These are phyloP conservation scores for Pythium sp. DNA, from an alignment of 352 stramenopile genomes.

Conservation along the genomic window DNA sequence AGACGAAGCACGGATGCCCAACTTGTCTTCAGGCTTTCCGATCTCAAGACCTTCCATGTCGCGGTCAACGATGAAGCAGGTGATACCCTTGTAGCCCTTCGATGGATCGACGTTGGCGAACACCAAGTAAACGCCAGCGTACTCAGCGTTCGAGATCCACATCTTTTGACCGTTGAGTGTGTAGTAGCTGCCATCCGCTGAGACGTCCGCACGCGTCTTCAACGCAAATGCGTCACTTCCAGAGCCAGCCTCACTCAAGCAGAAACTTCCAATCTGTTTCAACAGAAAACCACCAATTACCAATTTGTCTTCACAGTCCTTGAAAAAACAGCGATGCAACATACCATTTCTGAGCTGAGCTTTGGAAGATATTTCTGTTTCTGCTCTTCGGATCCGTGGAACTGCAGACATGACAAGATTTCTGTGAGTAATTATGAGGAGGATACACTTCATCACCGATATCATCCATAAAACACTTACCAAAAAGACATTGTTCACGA, in stretches of 20 bases:
- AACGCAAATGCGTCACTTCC: slow-evolving; percentile 96
- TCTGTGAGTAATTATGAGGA: not conserved
- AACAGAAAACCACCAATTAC: not conserved
- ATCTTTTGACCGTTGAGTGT: slow-evolving; percentile 96
- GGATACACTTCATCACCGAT: not conserved
- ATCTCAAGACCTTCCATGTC: slow-evolving; percentile 91
- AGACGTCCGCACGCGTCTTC: slow-evolving; percentile 89
- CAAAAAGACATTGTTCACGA: slow-evolving; percentile 95
- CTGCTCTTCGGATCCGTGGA: slow-evolving; percentile 71
- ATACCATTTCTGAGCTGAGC: slow-evolving; percentile 76
- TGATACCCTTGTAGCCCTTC: slow-evolving; percentile 97
- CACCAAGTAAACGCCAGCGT: slow-evolving; percentile 95
- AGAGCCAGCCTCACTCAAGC: slow-evolving; percentile 91
- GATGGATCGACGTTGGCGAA: slow-evolving; percentile 94
- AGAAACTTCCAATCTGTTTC: slow-evolving; percentile 93
- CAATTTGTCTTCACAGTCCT: not conserved
- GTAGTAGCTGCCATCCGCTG: slow-evolving; percentile 91
- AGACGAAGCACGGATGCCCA: slow-evolving; percentile 94
- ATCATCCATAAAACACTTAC: slow-evolving; percentile 22
- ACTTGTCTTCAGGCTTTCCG: slow-evolving; percentile 95
- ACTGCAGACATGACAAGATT: slow-evolving; percentile 23
- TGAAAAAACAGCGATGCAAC: not conserved
- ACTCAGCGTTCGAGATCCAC: slow-evolving; percentile 97
- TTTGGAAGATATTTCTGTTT: slow-evolving; percentile 87
- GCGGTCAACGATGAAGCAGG: slow-evolving; percentile 97